Base-by-base conservation (phyloP, 441 rosid species). In the Metrosideros polymorpha region DNA sequence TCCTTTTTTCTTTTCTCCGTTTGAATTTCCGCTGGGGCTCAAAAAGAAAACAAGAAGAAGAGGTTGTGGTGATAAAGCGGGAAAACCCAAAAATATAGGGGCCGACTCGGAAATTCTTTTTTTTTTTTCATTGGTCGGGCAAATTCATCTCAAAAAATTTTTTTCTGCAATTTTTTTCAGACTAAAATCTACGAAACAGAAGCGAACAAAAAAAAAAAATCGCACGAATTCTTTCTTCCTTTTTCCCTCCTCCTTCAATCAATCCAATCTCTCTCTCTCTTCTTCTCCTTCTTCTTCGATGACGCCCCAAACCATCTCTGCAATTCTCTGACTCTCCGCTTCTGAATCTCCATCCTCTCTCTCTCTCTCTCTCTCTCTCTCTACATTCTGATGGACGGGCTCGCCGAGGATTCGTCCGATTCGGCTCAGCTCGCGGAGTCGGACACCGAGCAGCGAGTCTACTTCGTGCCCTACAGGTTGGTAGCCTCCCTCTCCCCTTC, bases 381-480 rank as follows among this genome's bases (percentile, higher is more conserved):
- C 30, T n/a, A 27, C 71, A 39, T 15, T 77, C 71, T 22, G 82
- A 92, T 92, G 94, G 93, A 91, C 86, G 90, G 86, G 86, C 54
- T 89, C 76, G 82, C 92, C 75, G 93, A 90, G 63, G 92, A 88
- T 84, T 89, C 87, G 90, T 89, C 94, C 89, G 94, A 90, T 93
- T 94, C 93, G 86, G 86, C 95, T 91, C 92, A 82, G 86, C 93
- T 89, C 83, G 75, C 92, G 89, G 95, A 94, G 89, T 90, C 95
- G 30, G 91, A 90, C 90, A 89, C 88, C 89, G 97, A 94, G 90
- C 99, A 95, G 93, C 95, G 98, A 55, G 94, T 98, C 91, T 96
- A 98, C 96, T 94, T 95, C 89, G 99, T 95, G 39, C 98, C 99
- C 22, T 90, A 89, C 90, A 93, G 98, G 99, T 96, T 89, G 75